Evolutionary conservation across 148 eudicot species (phyloP).

Genomic region (Rhododendron mucronatum): DNA sequence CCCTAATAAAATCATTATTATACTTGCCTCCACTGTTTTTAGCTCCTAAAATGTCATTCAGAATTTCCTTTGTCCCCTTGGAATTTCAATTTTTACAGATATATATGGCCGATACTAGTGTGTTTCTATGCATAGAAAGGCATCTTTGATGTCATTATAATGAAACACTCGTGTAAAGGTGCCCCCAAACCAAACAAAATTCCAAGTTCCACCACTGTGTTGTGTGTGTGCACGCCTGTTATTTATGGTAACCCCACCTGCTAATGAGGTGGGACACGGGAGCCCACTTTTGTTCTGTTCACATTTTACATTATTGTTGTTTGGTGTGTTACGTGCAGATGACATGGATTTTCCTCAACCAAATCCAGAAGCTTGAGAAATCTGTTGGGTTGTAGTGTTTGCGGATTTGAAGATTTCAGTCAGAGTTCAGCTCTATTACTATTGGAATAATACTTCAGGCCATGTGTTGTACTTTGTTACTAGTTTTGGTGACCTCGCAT

Average conservation of each 20-base stretch:
- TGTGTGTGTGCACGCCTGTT: not conserved
- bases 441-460: not conserved
- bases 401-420: slow-evolving; percentile 5
- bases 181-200: not conserved
- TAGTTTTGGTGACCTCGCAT: slow-evolving; percentile 3
- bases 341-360: slow-evolving; percentile 93
- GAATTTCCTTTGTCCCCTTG: not conserved
- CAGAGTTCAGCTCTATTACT: not conserved
- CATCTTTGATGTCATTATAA: not conserved
- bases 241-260: not conserved
- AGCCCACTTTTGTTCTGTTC: not conserved
- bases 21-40: not conserved
- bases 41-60: not conserved
- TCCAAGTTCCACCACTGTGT: not conserved
- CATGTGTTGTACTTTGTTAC: slow-evolving; percentile 16
- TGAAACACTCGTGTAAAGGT: not conserved
- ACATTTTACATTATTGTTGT: not conserved
- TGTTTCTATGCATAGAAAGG: not conserved
- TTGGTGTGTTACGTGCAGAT: slow-evolving; percentile 40
- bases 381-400: slow-evolving; percentile 42
- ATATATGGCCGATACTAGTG: not conserved
- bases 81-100: not conserved
- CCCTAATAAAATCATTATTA: not conserved
- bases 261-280: not conserved
- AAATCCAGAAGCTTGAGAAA: slow-evolving; percentile 72